Base-by-base conservation (phyloP, 371 early-diverging fungal species). In the Funneliformis caledonium region DNA sequence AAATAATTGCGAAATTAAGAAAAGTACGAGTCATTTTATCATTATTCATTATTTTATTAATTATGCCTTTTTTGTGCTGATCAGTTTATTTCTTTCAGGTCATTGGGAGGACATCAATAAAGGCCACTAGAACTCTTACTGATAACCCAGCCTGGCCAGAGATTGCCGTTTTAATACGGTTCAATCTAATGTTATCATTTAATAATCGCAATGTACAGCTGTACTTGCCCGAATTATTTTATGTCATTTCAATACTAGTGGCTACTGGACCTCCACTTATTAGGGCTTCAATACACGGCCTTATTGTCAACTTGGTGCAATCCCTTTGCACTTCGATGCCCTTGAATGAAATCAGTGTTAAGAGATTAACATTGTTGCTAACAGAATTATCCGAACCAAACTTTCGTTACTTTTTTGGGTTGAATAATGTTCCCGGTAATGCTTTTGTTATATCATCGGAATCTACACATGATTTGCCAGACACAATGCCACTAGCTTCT, bases 271-370 rank as follows among this genome's bases (percentile, higher is more conserved):
- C 96, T 0, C 93, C 96, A 1, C 84, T 94, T 31, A 92, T 97
- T 69, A 92, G 97, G 2, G 89, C 95, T 0, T 93, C 97, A n/a
- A 91, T 97, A 8, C 97, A 97, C 83, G 97, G 97, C 4, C 90
- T 96, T 52, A 92, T 96, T 5, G 90, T 96, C 80, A 97, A 98
- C 80, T 89, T 95, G 19, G 92, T 97, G 16, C 98, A 97, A 82
- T 93, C 95, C 0, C 82, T 97, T 60, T 94, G 94, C 50, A 95
- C 96, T 16, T 89, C 91, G 3, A 89, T 92, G 82, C 91, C 92
- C 22, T 82, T 92, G n/a, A 89, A 88, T 52, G 92, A 92, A 65
- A 89, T 85, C 33, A 90, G 91, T 72, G 82, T 92, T 48, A 86
- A 90, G 45, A 89, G 89, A 76, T 85, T 95, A 31, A 86, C 89